Percentiles rank a stretch among this genome's conserved stretches.
These are phyloP conservation scores for Ustulina deusta DNA, from an alignment of 2,329 filamentous ascomycete species.

Conservation along the genomic window DNA sequence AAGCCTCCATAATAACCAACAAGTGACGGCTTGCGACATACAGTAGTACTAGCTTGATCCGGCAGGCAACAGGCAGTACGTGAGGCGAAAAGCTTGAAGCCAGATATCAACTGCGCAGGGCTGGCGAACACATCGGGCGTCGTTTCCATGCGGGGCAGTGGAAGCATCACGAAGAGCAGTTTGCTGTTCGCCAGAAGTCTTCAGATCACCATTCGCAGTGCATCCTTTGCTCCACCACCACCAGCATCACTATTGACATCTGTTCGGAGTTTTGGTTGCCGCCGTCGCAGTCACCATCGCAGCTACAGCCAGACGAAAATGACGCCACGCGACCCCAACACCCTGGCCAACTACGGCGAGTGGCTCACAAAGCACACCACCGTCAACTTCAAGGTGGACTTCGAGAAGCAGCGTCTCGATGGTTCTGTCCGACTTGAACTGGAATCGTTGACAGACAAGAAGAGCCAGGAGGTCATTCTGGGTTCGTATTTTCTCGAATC, in stretches of 20 bases:
- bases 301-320: slow-evolving; percentile 46
- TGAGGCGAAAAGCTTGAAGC: slow-evolving; percentile 18
- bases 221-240: slow-evolving; percentile 38
- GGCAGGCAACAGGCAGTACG: slow-evolving; percentile 33
- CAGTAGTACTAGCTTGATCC: slow-evolving; percentile 32
- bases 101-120: slow-evolving; percentile 11
- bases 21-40: slow-evolving; percentile 26
- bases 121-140: slow-evolving; percentile 17
- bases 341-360: slow-evolving; percentile 89
- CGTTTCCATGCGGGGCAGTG: slow-evolving; percentile 46
- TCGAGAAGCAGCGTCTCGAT: slow-evolving; percentile 79
- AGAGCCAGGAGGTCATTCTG: slow-evolving; percentile 82
- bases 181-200: slow-evolving; percentile 48
- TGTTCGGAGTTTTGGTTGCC: slow-evolving; percentile 37
- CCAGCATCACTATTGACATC: slow-evolving; percentile 29
- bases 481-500: slow-evolving; percentile 20
- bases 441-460: slow-evolving; percentile 78
- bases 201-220: slow-evolving; percentile 47
- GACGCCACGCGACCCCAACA: slow-evolving; percentile 81
- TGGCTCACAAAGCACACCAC: slow-evolving; percentile 88
- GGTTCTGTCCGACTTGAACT: slow-evolving; percentile 83
- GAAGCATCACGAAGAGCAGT: slow-evolving; percentile 47
- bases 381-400: slow-evolving; percentile 85
- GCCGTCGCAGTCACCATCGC: slow-evolving; percentile 11
- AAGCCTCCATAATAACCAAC: slow-evolving; percentile 20